Base-by-base conservation (phyloP, 768 basidiomycete genomes). In the Hygrocybe punicea region DNA sequence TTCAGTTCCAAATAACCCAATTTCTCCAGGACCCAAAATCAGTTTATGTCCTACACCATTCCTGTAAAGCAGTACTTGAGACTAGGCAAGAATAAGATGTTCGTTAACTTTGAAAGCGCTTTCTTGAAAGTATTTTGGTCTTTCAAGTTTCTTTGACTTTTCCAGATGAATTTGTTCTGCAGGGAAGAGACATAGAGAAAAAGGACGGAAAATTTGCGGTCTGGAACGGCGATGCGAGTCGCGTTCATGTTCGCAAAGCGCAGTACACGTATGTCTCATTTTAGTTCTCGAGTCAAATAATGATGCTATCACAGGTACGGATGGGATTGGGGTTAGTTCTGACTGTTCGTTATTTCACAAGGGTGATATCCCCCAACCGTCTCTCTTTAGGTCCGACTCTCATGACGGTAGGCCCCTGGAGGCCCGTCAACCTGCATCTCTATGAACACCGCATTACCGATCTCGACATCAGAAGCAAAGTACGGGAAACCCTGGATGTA, bases 141-240 rank as follows among this genome's bases (percentile, higher is more conserved):
- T 13, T 29, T 36, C 52, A 34, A 29, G 16, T 34, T 24, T 37
- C 19, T 8, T 45, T 21, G 29, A 44, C 36, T 54, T 24, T 24
- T 19, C 21, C 16, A 19, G 34, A 8, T 57, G 53, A 19, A 49
- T 46, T 45, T 16, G 23, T 24, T 16, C 51, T n/a, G 16, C 49
- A 88, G 84, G 94, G 92, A 24, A 84, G 86, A 64, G 81, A 83
- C 49, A 74, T 90, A 11, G 90, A 95, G 66, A 82, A 83, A 60
- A 65, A 78, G 25, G 76, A 87, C 54, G 81, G 77, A 13, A 89
- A 85, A 67, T 65, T 81, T 14, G 67, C 76, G 2, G 73, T 89
- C 6, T 94, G 91, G 94, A 98, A 97, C 64, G 95, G 96, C 8
- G 92, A 96, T 67, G 85, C 90, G 0, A 91, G 89, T 64, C 83